Evolutionary conservation across 352 stramenopile genomes (phyloP).

Genomic region (Phytopythium sindhum): DNA sequence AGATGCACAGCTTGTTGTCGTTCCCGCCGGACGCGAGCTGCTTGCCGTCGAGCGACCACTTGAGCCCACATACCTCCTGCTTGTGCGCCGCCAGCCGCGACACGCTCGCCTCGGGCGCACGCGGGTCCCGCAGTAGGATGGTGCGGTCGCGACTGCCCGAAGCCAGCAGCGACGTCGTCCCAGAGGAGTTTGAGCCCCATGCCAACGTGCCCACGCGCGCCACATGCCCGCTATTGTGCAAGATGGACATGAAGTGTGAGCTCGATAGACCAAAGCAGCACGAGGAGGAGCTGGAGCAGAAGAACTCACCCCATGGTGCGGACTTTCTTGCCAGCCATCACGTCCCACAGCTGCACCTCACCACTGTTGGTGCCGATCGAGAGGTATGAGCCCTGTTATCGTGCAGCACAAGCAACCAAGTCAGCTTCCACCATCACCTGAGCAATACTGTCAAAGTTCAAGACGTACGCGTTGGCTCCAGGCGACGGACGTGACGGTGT

Average conservation of each 20-base stretch:
- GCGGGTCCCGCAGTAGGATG: conserved; percentile 93
- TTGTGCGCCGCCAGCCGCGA: conserved; percentile 67
- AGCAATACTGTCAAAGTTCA: conserved; percentile 4
- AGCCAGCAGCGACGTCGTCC: conserved; percentile 60
- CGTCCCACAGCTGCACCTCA: conserved; percentile 95
- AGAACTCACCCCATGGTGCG: conserved; percentile 80
- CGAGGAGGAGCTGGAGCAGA: background rate
- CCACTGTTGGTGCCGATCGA: conserved; percentile 93
- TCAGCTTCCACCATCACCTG: conserved; percentile 5
- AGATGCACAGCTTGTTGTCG: conserved; percentile 98
- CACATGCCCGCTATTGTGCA: conserved; percentile 73
- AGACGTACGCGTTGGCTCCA: conserved; percentile 88
- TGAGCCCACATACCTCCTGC: conserved; percentile 94
- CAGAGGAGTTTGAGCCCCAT: conserved; percentile 75
- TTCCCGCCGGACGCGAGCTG: conserved; percentile 94
- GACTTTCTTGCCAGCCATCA: conserved; percentile 81
- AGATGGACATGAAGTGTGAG: conserved; percentile 3
- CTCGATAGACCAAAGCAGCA: background rate
- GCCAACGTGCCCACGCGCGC: conserved; percentile 92
- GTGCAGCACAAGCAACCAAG: background rate
- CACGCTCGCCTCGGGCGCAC: conserved; percentile 54
- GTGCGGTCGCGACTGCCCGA: conserved; percentile 93
- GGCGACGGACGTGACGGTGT: conserved; percentile 91
- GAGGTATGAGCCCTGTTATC: conserved; percentile 80
- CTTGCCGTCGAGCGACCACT: conserved; percentile 94